Evolutionary conservation across 2,329 filamentous ascomycete species (phyloP).

Genomic region (Epichloe amarillans): DNA sequence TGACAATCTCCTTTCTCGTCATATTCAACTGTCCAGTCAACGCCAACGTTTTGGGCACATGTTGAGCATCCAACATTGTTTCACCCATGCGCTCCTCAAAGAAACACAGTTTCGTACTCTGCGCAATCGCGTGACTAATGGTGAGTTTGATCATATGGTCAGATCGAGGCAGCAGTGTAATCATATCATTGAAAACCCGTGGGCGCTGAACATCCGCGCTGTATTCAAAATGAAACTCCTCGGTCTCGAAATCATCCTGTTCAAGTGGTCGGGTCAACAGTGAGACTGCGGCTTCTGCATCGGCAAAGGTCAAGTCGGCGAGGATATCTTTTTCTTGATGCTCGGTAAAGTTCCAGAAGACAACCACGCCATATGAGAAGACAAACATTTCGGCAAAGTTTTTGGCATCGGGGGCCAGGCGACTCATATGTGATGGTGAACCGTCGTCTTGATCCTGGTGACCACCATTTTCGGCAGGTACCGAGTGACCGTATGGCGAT

Average conservation of each 20-base stretch:
- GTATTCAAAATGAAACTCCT: constrained; percentile 98
- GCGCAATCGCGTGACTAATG: constrained; percentile 93
- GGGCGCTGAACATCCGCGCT: constrained; percentile 74
- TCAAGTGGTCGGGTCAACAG: constrained; percentile 69
- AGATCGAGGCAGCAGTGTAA: constrained; percentile 73
- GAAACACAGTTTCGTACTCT: constrained; percentile 90
- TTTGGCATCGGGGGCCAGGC: constrained; percentile 57
- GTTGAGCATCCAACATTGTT: constrained; percentile 85
- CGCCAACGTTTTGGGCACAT: constrained; percentile 79
- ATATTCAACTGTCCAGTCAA: constrained; percentile 84
- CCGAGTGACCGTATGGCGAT: constrained; percentile 20
- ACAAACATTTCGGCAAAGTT: constrained; percentile 92
- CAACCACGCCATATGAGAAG: constrained; percentile 91
- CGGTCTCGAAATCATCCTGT: constrained; percentile 88
- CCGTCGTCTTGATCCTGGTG: constrained; percentile 26
- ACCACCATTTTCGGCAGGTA: constrained; percentile 15
- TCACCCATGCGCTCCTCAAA: constrained; percentile 94
- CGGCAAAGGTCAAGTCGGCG: constrained; percentile 83
- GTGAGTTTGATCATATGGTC: constrained; percentile 99
- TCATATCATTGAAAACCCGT: constrained; percentile 98
- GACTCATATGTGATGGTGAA: constrained; percentile 36
- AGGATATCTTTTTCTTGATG: constrained; percentile 93
- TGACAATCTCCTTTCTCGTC: constrained; percentile 82
- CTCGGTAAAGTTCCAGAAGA: constrained; percentile 98
- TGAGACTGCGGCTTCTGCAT: constrained; percentile 47